A percentile compares a stretch with the other conserved stretches of the same genome.
Conservation (phyloP, 2,329 filamentous ascomycete genomes). For the Geosmithia morbida region DNA sequence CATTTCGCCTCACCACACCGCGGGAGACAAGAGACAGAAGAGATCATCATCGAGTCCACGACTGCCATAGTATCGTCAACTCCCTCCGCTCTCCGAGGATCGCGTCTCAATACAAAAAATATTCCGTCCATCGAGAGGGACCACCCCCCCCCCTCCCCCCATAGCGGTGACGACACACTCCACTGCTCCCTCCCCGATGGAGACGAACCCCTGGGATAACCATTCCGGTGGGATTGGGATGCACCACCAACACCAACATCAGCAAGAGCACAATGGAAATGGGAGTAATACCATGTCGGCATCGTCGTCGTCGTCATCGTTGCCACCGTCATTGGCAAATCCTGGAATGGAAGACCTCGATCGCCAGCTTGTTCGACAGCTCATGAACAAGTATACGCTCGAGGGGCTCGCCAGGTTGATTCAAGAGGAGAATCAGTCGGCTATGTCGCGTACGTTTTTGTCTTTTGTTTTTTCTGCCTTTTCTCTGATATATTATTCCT, state of each 20-base stretch:
- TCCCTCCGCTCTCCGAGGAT: no score
- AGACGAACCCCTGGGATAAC: background rate
- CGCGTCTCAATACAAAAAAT: no score
- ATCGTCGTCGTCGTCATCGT: background rate
- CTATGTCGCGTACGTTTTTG: background rate
- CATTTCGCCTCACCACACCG: no score
- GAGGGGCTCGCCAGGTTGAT: constrained; percentile 7
- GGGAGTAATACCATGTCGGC: background rate
- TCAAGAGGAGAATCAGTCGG: constrained; percentile 5
- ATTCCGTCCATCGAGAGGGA: no score
- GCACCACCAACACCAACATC: background rate
- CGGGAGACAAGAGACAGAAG: no score
- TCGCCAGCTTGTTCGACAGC: constrained; percentile 9
- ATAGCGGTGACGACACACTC: background rate
- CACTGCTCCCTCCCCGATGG: background rate
- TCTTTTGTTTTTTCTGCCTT: constrained; percentile 3
- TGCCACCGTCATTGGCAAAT: background rate
- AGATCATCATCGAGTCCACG: no score
- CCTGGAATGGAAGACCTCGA: constrained; percentile 4
- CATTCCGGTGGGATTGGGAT: background rate
- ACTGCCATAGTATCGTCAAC: no score
- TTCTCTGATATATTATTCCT: no score
- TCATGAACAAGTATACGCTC: constrained; percentile 7
- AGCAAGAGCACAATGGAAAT: background rate
- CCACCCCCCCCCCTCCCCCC: background rate